phyloP scores from a whole-genome alignment of 2,329 filamentous ascomycete genomes.

The Grosmannia penicillata region DNA sequence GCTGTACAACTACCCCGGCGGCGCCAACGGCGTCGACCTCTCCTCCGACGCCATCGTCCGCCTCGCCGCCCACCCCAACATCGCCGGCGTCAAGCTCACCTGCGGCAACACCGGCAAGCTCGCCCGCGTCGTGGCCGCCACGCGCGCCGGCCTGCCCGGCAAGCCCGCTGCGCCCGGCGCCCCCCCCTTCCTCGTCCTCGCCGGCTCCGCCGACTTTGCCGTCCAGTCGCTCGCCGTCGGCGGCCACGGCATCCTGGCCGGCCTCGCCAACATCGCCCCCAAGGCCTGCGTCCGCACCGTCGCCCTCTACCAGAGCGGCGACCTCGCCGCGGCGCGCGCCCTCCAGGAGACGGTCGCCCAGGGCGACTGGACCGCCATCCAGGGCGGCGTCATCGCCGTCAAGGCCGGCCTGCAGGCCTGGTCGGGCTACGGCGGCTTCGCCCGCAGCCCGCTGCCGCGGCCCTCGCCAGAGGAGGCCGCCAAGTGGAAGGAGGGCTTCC shows the following conservation, averaged over 20 bases:
- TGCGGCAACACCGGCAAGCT: conserved; percentile 59
- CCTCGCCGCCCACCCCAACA: conserved; percentile 47
- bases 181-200: conserved; percentile 52
- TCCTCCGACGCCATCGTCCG: conserved; percentile 46
- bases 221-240: conserved; percentile 54
- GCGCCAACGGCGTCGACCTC: conserved; percentile 47
- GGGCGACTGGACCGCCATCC: conserved; percentile 60
- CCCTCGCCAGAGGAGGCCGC: conserved; percentile 32
- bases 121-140: conserved; percentile 45
- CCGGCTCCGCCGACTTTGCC: conserved; percentile 59
- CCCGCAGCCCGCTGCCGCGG: conserved; percentile 32
- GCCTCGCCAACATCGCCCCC: conserved; percentile 57
- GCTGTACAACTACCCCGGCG: conserved; percentile 57
- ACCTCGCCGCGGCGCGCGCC: conserved; percentile 42
- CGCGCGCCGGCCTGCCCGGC: no score
- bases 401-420: conserved; percentile 54
- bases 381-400: conserved; percentile 56
- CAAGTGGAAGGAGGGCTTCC: conserved; percentile 40
- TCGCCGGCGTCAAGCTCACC: conserved; percentile 54
- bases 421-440: conserved; percentile 48
- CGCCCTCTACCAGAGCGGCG: conserved; percentile 43
- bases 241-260: conserved; percentile 57
- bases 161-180: conserved; percentile 15
- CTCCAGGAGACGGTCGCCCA: conserved; percentile 51
- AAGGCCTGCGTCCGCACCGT: conserved; percentile 48